These are phyloP conservation scores for Aspergillus intermedius DNA, from an alignment of 2,329 filamentous ascomycete genomes.

Conservation along the genomic window DNA sequence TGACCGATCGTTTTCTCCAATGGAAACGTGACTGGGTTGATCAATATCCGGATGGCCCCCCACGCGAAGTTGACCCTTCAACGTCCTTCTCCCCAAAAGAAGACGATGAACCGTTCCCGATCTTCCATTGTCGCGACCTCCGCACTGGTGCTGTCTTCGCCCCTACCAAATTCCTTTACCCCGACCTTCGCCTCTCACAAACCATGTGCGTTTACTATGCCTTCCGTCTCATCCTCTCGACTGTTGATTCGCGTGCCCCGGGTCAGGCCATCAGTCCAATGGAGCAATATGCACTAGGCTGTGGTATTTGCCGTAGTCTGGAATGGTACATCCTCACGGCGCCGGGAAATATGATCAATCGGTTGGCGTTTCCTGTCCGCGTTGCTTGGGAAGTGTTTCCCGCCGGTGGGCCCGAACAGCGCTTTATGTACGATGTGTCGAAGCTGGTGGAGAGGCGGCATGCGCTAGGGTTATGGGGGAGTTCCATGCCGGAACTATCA, in stretches of 20 bases:
- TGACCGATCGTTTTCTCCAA: slow-evolving; percentile 23
- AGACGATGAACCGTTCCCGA: slow-evolving; percentile 22
- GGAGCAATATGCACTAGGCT: slow-evolving; percentile 30
- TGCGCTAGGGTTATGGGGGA: slow-evolving; percentile 29
- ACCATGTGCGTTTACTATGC: slow-evolving; percentile 33
- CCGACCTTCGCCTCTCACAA: slow-evolving; percentile 30
- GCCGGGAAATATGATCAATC: slow-evolving; percentile 35
- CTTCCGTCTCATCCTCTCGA: slow-evolving; percentile 27
- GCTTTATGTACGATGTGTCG: slow-evolving; percentile 27
- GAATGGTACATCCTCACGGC: slow-evolving; percentile 31
- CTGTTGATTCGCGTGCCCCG: slow-evolving; percentile 26
- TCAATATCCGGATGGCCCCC: slow-evolving; percentile 24
- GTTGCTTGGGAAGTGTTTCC: slow-evolving; percentile 34
- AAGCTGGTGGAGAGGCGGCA: slow-evolving; percentile 30
- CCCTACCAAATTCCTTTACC: slow-evolving; percentile 27
- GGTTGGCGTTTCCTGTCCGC: slow-evolving; percentile 30
- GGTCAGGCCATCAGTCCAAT: slow-evolving; percentile 21
- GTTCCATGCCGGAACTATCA: slow-evolving; percentile 30
- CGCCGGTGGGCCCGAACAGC: slow-evolving; percentile 24
- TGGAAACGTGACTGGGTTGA: slow-evolving; percentile 29
- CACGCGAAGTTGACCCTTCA: slow-evolving; percentile 14
- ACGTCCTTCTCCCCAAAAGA: slow-evolving; percentile 8
- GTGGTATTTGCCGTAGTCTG: slow-evolving; percentile 29
- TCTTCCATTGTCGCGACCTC: slow-evolving; percentile 28
- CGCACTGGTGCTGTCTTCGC: slow-evolving; percentile 26